phyloP scores from a whole-genome alignment of 768 basidiomycete genomes.

The Lyophyllum atratum region DNA sequence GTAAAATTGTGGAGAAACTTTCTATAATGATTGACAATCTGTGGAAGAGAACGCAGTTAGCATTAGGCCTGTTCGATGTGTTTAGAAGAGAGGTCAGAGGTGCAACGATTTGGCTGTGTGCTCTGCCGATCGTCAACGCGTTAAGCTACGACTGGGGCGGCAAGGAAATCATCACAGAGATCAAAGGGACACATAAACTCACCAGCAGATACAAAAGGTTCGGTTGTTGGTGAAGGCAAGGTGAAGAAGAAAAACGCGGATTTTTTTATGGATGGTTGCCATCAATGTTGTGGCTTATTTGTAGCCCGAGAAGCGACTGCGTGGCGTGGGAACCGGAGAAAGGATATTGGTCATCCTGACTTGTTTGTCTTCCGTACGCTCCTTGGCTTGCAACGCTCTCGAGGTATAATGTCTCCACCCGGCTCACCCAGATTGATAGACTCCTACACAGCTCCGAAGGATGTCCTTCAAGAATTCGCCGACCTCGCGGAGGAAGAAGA shows the following conservation, averaged over 20 bases:
- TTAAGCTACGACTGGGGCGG: slow-evolving; percentile 75
- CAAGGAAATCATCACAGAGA: slow-evolving; percentile 61
- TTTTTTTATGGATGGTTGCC: neutral
- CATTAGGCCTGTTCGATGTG: neutral
- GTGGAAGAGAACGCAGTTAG: neutral
- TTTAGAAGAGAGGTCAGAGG: slow-evolving; percentile 44
- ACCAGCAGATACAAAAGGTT: slow-evolving; percentile 18
- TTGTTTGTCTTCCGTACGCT: neutral
- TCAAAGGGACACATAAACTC: slow-evolving; percentile 23
- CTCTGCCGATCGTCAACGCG: slow-evolving; percentile 68
- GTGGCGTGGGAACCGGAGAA: slow-evolving; percentile 33
- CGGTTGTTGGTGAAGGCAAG: neutral
- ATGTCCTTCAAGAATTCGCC: slow-evolving; percentile 91
- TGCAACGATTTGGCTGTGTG: slow-evolving; percentile 72
- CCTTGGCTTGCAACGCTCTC: slow-evolving; percentile 11
- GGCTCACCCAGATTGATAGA: slow-evolving; percentile 76
- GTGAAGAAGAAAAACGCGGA: slow-evolving; percentile 22
- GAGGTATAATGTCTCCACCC: slow-evolving; percentile 58
- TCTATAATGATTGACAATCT: neutral
- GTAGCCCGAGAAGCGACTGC: neutral
- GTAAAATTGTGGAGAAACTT: neutral
- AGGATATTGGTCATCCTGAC: slow-evolving; percentile 30
- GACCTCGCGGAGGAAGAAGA: slow-evolving; percentile 94
- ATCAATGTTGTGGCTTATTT: neutral
- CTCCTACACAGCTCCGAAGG: slow-evolving; percentile 92